Conservation (phyloP, 345 rosid species). For the Euclidium syriacum region DNA sequence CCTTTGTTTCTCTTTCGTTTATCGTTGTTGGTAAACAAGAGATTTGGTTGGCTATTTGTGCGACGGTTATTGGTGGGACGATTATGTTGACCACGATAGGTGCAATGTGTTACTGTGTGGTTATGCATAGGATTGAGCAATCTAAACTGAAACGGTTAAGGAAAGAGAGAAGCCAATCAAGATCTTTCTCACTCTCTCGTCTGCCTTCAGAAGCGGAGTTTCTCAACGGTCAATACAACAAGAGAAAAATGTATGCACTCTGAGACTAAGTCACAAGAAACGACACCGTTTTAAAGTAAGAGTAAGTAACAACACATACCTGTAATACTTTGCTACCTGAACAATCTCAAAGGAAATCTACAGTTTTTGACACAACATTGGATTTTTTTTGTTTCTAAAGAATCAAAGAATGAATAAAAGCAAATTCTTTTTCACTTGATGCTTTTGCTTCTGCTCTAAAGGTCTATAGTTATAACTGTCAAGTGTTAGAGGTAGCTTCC, state of each 20-base stretch:
- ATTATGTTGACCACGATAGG: constrained; percentile 93
- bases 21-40: constrained; percentile 71
- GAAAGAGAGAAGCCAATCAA: constrained; percentile 63
- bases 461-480: constrained; percentile 23
- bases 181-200: constrained; percentile 58
- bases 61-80: constrained; percentile 62
- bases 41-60: constrained; percentile 65
- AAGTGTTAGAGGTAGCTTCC: constrained; percentile 12
- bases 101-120: constrained; percentile 78
- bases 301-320: constrained; percentile 4
- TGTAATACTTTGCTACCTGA: constrained; percentile 8
- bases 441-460: constrained; percentile 20
- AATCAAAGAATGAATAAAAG: constrained; percentile 22
- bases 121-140: constrained; percentile 73
- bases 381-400: constrained; percentile 15
- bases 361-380: constrained; percentile 3
- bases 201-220: constrained; percentile 63
- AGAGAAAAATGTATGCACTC: constrained; percentile 41
- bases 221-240: constrained; percentile 49
- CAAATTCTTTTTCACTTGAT: constrained; percentile 17
- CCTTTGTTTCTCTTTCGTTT: constrained; percentile 79
- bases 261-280: constrained; percentile 21
- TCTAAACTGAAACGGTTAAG: constrained; percentile 58
- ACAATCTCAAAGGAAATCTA: constrained; percentile 16
- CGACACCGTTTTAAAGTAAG: background rate